phyloP scores from a whole-genome alignment of 2,329 filamentous ascomycete species.

The Meredithiella fracta region DNA sequence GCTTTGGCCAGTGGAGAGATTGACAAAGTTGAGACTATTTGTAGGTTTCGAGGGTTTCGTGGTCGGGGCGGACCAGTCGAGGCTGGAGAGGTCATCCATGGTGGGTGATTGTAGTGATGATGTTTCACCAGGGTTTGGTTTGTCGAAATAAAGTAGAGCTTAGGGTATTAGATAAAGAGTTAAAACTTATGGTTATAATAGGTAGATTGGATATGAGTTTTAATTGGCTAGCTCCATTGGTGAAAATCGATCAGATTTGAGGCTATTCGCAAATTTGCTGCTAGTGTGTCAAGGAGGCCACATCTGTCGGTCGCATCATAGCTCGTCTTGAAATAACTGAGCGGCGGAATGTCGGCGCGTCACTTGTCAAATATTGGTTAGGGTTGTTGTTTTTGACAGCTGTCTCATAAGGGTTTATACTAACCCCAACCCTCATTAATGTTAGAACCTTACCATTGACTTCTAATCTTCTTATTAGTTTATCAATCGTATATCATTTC shows the following conservation, averaged over 20 bases:
- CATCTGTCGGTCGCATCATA: not conserved
- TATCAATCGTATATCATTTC: too few relatives aligned
- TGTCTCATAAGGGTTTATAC: too few relatives aligned
- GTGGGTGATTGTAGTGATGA: conserved; percentile 15
- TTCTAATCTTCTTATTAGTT: too few relatives aligned
- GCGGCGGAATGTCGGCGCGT: too few relatives aligned
- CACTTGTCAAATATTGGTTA: too few relatives aligned
- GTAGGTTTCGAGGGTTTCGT: conserved; percentile 19
- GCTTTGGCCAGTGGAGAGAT: conserved; percentile 27
- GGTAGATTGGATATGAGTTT: not conserved
- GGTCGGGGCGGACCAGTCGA: conserved; percentile 37
- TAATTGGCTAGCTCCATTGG: not conserved
- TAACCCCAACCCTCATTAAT: too few relatives aligned
- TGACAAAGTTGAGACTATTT: conserved; percentile 21
- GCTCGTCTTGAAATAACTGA: not conserved
- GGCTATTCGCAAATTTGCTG: not conserved
- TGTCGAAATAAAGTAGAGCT: not conserved
- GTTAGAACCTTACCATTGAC: too few relatives aligned
- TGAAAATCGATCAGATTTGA: not conserved
- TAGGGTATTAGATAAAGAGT: not conserved
- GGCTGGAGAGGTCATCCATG: conserved; percentile 47
- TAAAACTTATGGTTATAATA: too few relatives aligned
- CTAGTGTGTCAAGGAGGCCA: not conserved
- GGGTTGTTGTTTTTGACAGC: too few relatives aligned
- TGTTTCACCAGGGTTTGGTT: not conserved